phyloP scores from a whole-genome alignment of 768 basidiomycete species.

The Kwoniella shandongensis region DNA sequence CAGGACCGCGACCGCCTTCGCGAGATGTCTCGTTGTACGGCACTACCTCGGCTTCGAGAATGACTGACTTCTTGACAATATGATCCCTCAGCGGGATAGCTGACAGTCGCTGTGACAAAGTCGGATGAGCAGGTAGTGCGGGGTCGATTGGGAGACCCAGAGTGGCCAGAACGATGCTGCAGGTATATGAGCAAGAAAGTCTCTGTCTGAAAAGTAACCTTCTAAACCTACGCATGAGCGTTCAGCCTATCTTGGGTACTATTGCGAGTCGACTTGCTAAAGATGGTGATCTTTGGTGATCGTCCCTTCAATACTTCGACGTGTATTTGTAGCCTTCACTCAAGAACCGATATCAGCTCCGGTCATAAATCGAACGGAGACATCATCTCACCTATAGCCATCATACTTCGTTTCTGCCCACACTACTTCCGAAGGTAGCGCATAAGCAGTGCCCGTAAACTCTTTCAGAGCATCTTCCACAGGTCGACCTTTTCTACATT shows the following conservation, averaged over 20 bases:
- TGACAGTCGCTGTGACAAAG: neutral
- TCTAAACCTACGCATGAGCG: constrained; percentile 60
- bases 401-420: constrained; percentile 95
- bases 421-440: constrained; percentile 55
- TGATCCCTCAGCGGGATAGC: neutral
- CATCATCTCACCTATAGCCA: constrained; percentile 83
- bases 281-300: constrained; percentile 66
- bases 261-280: constrained; percentile 82
- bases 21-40: constrained; percentile 64
- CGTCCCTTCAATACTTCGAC: constrained; percentile 59
- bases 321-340: constrained; percentile 74
- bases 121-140: constrained; percentile 11
- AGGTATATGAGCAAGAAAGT: neutral
- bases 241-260: constrained; percentile 73
- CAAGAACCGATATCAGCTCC: too few species aligned
- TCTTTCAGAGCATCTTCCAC: constrained; percentile 60
- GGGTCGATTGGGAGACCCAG: constrained; percentile 57
- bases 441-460: constrained; percentile 49
- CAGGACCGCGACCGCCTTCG: constrained; percentile 44
- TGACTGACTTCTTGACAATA: constrained; percentile 39
- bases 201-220: too few species aligned
- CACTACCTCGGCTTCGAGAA: constrained; percentile 87
- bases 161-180: constrained; percentile 64
- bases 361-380: too few species aligned
- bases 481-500: constrained; percentile 71